A percentile compares a stretch with the other conserved stretches of the same genome.
Conservation (phyloP, 257 asterid species). For the Ligustrum vulgare region DNA sequence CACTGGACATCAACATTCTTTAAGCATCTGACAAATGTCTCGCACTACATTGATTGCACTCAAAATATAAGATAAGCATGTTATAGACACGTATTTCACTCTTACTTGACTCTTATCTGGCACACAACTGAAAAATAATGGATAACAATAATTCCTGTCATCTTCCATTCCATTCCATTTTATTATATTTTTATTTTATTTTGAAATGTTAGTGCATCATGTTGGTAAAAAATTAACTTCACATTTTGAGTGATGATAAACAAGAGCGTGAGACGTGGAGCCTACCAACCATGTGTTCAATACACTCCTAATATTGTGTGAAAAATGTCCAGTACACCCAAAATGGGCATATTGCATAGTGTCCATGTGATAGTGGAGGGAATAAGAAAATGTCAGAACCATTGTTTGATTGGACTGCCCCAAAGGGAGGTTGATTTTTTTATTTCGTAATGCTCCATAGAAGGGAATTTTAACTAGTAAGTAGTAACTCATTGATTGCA, state of each 20-base stretch:
- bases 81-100: not conserved
- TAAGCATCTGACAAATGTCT: constrained; percentile 1
- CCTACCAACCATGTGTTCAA: not conserved
- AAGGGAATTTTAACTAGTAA: not conserved
- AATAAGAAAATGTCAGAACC: too few species aligned
- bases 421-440: not conserved
- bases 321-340: not conserved
- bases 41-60: not conserved
- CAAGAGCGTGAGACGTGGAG: not conserved
- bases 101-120: not conserved
- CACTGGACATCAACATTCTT: not conserved
- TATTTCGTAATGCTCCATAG: not conserved
- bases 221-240: too few species aligned
- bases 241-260: not conserved
- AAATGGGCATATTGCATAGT: not conserved
- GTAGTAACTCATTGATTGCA: not conserved
- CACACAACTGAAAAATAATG: not conserved
- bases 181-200: not conserved
- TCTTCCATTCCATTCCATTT: not conserved
- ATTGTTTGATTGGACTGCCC: not conserved
- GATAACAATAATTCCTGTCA: not conserved
- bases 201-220: not conserved
- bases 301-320: not conserved
- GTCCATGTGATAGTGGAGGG: too few species aligned
- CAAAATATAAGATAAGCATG: not conserved